These are phyloP conservation scores for Phlegmacium glaucopus DNA, from an alignment of 768 basidiomycete genomes.

Conservation along the genomic window DNA sequence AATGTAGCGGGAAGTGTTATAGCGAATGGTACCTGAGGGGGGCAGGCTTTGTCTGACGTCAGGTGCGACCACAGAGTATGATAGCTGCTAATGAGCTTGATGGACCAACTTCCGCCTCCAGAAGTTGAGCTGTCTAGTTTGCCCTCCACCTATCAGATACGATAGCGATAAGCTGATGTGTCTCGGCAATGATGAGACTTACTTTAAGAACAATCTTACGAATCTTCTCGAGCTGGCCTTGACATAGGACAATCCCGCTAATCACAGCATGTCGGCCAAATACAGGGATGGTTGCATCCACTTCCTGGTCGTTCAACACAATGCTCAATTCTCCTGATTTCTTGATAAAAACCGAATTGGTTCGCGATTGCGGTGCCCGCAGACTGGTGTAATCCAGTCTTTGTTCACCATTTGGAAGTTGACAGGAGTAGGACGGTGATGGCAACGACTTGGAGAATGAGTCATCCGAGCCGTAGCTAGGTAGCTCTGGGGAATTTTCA, in stretches of 20 bases:
- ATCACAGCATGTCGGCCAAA: slow-evolving; percentile 44
- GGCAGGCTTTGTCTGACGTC: slow-evolving; percentile 14
- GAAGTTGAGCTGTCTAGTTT: slow-evolving; percentile 37
- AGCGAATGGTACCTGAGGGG: slow-evolving; percentile 39
- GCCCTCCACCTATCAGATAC: slow-evolving; percentile 35
- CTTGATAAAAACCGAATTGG: slow-evolving; percentile 40
- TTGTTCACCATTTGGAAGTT: slow-evolving; percentile 49
- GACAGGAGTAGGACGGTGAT: slow-evolving; percentile 56
- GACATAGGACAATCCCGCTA: slow-evolving; percentile 40
- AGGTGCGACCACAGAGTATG: slow-evolving; percentile 34
- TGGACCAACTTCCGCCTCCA: slow-evolving; percentile 34
- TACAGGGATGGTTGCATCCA: slow-evolving; percentile 30
- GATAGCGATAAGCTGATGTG: slow-evolving; percentile 1
- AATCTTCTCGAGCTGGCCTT: slow-evolving; percentile 34
- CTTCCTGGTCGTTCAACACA: slow-evolving; percentile 45
- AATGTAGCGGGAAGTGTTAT: slow-evolving; percentile 45
- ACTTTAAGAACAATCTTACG: slow-evolving; percentile 45
- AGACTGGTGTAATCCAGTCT: slow-evolving; percentile 44
- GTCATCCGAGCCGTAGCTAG: too few species aligned
- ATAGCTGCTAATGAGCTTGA: slow-evolving; percentile 27
- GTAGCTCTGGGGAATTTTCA: slow-evolving; percentile 27
- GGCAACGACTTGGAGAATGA: slow-evolving; percentile 50
- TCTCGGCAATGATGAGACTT: slow-evolving; percentile 6
- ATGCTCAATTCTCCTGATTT: slow-evolving; percentile 37
- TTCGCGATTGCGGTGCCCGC: slow-evolving; percentile 17